phyloP scores from a whole-genome alignment of 1,284 basidiomycete species.

The Cutaneotrichosporon sp. region DNA sequence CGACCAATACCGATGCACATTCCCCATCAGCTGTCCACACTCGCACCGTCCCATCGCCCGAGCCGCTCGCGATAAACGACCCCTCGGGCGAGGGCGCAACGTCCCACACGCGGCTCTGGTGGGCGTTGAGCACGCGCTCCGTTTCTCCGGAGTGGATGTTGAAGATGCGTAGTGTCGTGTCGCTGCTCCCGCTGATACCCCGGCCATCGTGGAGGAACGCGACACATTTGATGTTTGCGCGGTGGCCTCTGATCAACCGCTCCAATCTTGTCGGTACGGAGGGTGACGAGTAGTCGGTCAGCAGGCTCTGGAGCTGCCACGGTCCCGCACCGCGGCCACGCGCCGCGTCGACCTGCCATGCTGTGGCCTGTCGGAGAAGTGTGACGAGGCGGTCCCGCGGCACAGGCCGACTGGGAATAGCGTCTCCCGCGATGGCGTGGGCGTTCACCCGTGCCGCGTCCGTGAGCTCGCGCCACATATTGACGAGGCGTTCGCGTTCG shows the following conservation, averaged over 20 bases:
- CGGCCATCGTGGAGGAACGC: slow-evolving; percentile 52
- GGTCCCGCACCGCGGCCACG: slow-evolving; percentile 16
- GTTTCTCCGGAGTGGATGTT: slow-evolving; percentile 31
- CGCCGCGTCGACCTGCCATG: slow-evolving; percentile 53
- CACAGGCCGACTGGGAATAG: slow-evolving; percentile 35
- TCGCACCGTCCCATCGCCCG: slow-evolving; percentile 55
- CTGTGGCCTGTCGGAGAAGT: slow-evolving; percentile 55
- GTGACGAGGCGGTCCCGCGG: slow-evolving; percentile 53
- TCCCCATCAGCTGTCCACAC: slow-evolving; percentile 49
- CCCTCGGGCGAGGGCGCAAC: slow-evolving; percentile 34
- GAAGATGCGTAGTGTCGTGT: slow-evolving; percentile 48
- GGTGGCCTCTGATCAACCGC: slow-evolving; percentile 48
- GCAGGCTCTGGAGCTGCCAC: slow-evolving; percentile 34
- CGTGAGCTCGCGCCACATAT: slow-evolving; percentile 51
- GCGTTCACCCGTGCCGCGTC: slow-evolving; percentile 21
- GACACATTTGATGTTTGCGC: slow-evolving; percentile 55
- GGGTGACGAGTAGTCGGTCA: slow-evolving; percentile 45
- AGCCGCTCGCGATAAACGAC: slow-evolving; percentile 47
- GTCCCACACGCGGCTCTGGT: slow-evolving; percentile 55
- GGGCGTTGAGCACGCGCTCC: slow-evolving; percentile 44
- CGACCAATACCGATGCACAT: slow-evolving; percentile 35
- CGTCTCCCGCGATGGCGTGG: slow-evolving; percentile 13
- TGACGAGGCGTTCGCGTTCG: slow-evolving; percentile 48
- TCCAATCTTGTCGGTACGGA: slow-evolving; percentile 38
- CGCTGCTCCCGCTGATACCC: slow-evolving; percentile 54